Evolutionary conservation across 108 stramenopile genomes (phyloP).

Genomic region (Stephanodiscus triporus): DNA sequence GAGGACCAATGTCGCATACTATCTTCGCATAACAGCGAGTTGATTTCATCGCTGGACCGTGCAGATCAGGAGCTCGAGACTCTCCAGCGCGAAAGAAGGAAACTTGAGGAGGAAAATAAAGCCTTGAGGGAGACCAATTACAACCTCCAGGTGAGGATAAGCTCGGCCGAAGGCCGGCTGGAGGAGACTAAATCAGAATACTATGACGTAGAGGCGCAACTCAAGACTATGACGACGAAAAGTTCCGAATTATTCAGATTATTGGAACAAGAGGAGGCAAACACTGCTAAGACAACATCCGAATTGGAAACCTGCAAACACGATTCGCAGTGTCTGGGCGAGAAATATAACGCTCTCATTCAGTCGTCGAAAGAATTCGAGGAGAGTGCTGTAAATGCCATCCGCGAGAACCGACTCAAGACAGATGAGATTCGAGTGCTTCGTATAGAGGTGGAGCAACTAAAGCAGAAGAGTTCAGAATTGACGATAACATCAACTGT

Average conservation of each 20-base stretch:
- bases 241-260: constrained; percentile 86
- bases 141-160: constrained; percentile 53
- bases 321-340: constrained; percentile 46
- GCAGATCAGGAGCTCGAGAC: constrained; percentile 66
- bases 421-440: constrained; percentile 87
- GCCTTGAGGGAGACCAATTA: constrained; percentile 65
- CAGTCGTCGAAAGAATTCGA: constrained; percentile 77
- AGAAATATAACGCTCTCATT: constrained; percentile 66
- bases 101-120: constrained; percentile 68
- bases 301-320: constrained; percentile 52
- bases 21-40: constrained; percentile 71
- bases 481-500: constrained; percentile 77
- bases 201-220: constrained; percentile 60
- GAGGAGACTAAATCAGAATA: constrained; percentile 59
- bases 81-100: constrained; percentile 58
- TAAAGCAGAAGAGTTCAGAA: constrained; percentile 73
- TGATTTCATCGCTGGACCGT: constrained; percentile 63
- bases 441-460: constrained; percentile 71
- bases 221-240: constrained; percentile 80
- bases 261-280: constrained; percentile 80
- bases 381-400: constrained; percentile 60
- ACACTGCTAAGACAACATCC: constrained; percentile 47
- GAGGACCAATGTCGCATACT: constrained; percentile 82
- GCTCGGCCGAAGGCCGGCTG: constrained; percentile 60
- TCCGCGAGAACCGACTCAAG: constrained; percentile 76